Evolutionary conservation across 306 rosid genomes (phyloP).

Genomic region (Quercus wislizeni): DNA sequence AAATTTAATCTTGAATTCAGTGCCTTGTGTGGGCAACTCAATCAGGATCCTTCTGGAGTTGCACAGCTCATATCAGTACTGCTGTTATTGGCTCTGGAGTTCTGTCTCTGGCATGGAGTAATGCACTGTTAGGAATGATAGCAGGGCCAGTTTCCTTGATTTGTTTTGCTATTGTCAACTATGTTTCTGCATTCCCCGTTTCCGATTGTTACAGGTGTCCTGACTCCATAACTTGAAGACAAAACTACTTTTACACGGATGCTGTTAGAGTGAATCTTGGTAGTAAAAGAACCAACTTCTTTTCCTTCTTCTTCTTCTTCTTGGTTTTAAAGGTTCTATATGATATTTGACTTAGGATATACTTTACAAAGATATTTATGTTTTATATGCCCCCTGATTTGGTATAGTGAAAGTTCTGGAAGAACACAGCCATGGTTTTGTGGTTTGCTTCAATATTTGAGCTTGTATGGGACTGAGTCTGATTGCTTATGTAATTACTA

Average conservation of each 20-base stretch:
- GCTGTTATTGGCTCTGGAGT: conserved; percentile 77
- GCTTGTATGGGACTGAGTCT: conserved; percentile 51
- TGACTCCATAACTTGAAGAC: conserved; percentile 44
- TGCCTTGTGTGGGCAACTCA: conserved; percentile 3
- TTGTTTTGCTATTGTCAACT: conserved; percentile 47
- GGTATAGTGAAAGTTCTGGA: conserved; percentile 47
- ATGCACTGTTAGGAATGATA: conserved; percentile 65
- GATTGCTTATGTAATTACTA: conserved; percentile 61
- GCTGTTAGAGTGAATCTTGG: conserved; percentile 63
- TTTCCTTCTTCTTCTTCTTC: background rate
- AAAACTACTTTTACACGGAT: conserved; percentile 51
- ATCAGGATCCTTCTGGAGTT: conserved; percentile 49
- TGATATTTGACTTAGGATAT: conserved; percentile 15
- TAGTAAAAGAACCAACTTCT: conserved; percentile 14
- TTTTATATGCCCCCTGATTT: conserved; percentile 12
- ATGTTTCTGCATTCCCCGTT: conserved; percentile 49
- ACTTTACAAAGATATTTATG: background rate
- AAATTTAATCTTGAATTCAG: conserved; percentile 14
- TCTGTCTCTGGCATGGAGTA: conserved; percentile 73
- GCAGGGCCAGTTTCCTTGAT: conserved; percentile 55
- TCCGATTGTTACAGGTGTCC: conserved; percentile 64
- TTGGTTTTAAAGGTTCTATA: background rate
- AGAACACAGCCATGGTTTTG: conserved; percentile 43
- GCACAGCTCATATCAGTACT: conserved; percentile 67
- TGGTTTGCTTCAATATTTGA: conserved; percentile 52